These are phyloP conservation scores for Fusarium dlaminii DNA, from an alignment of 2,329 filamentous ascomycete genomes.

Conservation along the genomic window DNA sequence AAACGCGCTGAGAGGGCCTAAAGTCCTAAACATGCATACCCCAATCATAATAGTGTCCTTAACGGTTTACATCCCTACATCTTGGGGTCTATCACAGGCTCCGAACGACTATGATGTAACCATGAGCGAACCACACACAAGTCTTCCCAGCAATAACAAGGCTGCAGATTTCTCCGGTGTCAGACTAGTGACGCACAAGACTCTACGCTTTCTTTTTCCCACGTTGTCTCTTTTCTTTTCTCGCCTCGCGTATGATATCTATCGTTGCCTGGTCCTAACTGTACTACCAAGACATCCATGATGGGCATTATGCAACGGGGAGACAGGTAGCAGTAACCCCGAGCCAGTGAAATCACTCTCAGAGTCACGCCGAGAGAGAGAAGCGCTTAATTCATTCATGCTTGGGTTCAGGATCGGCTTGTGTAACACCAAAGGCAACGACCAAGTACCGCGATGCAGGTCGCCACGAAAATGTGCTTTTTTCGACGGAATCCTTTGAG, in stretches of 20 bases:
- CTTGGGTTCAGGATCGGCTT: background rate
- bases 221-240: background rate
- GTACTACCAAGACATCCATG: background rate
- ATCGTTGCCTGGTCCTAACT: too few species aligned
- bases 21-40: background rate
- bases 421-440: background rate
- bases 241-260: background rate
- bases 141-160: background rate
- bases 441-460: background rate
- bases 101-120: background rate
- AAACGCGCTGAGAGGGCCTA: fast-evolving
- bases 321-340: background rate
- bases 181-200: background rate
- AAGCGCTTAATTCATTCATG: background rate
- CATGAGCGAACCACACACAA: background rate
- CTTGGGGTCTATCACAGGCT: background rate
- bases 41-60: background rate
- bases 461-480: background rate
- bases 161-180: background rate
- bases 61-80: background rate
- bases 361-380: background rate
- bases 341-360: background rate
- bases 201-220: background rate
- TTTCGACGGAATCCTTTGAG: too few species aligned
- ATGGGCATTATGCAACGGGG: background rate